A percentile compares a stretch with the other conserved stretches of the same genome.
These are phyloP conservation scores for Fusarium armeniacum DNA, from an alignment of 2,329 filamentous ascomycete genomes.

Conservation along the genomic window DNA sequence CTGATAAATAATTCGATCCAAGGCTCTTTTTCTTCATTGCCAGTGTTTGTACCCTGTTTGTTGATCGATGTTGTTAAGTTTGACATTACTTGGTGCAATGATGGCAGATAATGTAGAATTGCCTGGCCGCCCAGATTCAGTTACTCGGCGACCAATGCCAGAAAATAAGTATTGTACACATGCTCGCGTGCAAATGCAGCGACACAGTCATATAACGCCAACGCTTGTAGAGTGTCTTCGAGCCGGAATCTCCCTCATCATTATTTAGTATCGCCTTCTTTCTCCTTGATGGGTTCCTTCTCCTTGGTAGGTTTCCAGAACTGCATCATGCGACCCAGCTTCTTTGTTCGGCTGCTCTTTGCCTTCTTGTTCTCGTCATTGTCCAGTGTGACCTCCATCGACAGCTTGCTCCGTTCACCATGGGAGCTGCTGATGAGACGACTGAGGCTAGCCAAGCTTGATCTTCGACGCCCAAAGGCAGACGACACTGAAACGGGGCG, in stretches of 20 bases:
- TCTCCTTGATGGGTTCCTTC: constrained; percentile 65
- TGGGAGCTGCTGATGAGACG: constrained; percentile 81
- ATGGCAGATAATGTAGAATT: constrained; percentile 18
- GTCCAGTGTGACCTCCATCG: constrained; percentile 73
- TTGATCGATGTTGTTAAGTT: constrained; percentile 21
- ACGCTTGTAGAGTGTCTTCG: constrained; percentile 29
- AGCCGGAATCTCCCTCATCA: constrained; percentile 12
- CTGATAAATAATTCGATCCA: constrained; percentile 34
- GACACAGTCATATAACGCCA: constrained; percentile 41
- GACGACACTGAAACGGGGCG: constrained; percentile 74
- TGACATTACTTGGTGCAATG: constrained; percentile 7
- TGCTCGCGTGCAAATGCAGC: constrained; percentile 57
- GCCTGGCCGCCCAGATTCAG: constrained; percentile 8
- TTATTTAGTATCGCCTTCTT: constrained; percentile 54
- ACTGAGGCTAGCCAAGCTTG: constrained; percentile 82
- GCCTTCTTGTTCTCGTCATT: constrained; percentile 67
- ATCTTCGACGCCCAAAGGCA: constrained; percentile 77
- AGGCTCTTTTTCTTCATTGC: constrained; percentile 13
- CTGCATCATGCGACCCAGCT: constrained; percentile 80
- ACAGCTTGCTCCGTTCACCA: constrained; percentile 81
- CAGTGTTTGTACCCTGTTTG: constrained; percentile 27
- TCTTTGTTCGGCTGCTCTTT: constrained; percentile 75
- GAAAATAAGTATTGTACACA: constrained; percentile 56
- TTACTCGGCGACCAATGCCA: constrained; percentile 32
- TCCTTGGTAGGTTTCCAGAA: constrained; percentile 79